Conservation (phyloP, 352 stramenopile species). For the Thraustochytrium sp. region DNA sequence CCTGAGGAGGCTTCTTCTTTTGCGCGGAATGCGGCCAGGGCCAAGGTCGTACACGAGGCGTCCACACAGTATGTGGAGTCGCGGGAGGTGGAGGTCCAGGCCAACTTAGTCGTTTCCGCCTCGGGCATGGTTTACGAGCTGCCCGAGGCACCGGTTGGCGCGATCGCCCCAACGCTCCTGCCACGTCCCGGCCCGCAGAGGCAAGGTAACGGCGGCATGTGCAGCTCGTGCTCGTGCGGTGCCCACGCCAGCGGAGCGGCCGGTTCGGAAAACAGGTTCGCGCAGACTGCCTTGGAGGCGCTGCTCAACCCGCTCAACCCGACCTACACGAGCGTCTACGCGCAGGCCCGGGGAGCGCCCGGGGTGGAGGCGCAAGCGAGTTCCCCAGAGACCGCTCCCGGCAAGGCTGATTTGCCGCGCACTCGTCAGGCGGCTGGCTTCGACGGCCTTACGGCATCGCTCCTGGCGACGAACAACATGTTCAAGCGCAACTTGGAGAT, state of each 20-base stretch:
- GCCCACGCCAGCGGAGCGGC: not conserved
- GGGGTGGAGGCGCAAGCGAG: not conserved
- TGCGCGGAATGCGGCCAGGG: not conserved
- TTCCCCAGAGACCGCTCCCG: too few species aligned
- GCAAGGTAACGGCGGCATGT: not conserved
- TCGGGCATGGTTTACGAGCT: constrained; percentile 32
- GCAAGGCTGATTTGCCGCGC: too few species aligned
- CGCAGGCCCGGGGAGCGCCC: not conserved
- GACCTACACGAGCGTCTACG: constrained; percentile 5
- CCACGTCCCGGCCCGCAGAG: not conserved
- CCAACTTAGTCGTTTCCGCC: constrained; percentile 23
- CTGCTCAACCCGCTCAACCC: constrained; percentile 5
- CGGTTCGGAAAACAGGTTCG: not conserved
- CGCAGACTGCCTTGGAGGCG: not conserved
- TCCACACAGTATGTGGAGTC: not conserved
- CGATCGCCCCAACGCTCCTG: not conserved
- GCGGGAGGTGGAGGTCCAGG: constrained; percentile 5
- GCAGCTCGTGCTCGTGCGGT: not conserved
- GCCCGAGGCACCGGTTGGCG: not conserved
- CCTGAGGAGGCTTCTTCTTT: not conserved
- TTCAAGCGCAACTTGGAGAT: constrained; percentile 29
- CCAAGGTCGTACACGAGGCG: not conserved
- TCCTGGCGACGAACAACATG: constrained; percentile 29
- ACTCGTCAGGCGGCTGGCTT: not conserved
- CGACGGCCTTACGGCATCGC: not conserved